A percentile compares a stretch with the other conserved stretches of the same genome.
phyloP scores from a whole-genome alignment of 305 asterid genomes.

The Fraxinus dipetala region DNA sequence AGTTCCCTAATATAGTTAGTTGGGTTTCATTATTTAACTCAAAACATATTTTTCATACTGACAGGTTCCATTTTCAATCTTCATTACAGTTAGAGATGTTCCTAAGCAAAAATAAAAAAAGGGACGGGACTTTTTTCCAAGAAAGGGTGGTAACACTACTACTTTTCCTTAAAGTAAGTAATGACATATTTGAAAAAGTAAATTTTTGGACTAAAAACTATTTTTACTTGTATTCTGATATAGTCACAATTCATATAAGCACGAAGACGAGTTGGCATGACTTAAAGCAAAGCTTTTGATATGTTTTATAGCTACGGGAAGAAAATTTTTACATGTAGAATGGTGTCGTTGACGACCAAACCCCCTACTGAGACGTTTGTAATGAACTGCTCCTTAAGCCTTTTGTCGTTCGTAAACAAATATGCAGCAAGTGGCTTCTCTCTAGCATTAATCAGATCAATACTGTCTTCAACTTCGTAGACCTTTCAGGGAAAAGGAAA shows the following conservation, averaged over 20 bases:
- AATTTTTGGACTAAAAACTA: too few relatives aligned
- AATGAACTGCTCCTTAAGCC: constrained; percentile 62
- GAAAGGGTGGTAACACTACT: background rate
- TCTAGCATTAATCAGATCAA: constrained; percentile 51
- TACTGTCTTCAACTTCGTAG: constrained; percentile 56
- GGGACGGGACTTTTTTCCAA: background rate
- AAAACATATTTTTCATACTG: background rate
- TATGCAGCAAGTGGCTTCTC: constrained; percentile 93
- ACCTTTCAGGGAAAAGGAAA: constrained; percentile 40
- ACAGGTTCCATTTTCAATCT: background rate
- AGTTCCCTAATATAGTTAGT: constrained; percentile 11
- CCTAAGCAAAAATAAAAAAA: background rate
- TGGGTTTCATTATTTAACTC: constrained; percentile 1
- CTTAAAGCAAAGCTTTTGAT: background rate
- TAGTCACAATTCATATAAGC: background rate
- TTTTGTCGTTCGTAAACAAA: constrained; percentile 70
- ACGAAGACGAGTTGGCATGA: background rate
- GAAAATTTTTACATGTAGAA: constrained; percentile 56
- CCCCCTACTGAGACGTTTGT: constrained; percentile 69
- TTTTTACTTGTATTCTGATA: background rate
- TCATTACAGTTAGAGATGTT: background rate
- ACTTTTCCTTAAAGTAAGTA: background rate
- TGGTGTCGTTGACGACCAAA: constrained; percentile 59
- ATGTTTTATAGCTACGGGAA: background rate
- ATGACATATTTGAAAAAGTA: background rate